Evolutionary conservation across 352 stramenopile species (phyloP), one percentile per base, ranked within the genome.

Genomic region (Phytophthora tubulina): DNA sequence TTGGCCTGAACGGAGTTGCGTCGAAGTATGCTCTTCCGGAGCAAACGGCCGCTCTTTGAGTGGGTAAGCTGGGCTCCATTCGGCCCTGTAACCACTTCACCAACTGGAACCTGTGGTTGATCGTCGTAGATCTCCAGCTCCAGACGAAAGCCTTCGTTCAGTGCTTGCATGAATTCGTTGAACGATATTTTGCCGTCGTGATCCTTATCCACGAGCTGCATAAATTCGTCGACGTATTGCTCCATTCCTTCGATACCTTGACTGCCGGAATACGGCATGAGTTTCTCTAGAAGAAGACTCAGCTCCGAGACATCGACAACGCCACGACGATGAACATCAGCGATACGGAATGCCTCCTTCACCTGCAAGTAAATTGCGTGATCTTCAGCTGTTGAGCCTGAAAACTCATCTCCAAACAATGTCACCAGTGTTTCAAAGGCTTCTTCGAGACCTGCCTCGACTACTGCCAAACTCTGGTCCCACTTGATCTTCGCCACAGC

Each of bases 61-160:
- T 31, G 54, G 32, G 56, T 41, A 41, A 57, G 52, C 15, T 63
- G 64, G 8, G 45, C 41, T 14, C 49, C 59, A 13, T 68, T 73
- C 2, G 64, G 27, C 9, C 56, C 55, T 21, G 17, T 38, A 30
- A 75, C 35, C 15, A 71, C 38, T 3, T 80, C 68, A 8, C 15
- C 33, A 33, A 67, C 57, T 17, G 63, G 57, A 39, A 77, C 63
- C 32, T 80, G 73, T 10, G 68, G 68, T 30, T 78, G 64, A 33
- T 79, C 80, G 11, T 94, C 75, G 60, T 91, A 93, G 27, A 95
- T 91, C 58, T 95, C 84, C 6, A 95, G 59, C 48, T 95, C 82
- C 7, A 95, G 59, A 8, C 79, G 75, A 35, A 95, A 89, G 7
- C 87, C 85, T 67, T 90, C 74, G 67, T 93, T 84, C 11, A 95